Evolutionary conservation across 2,329 filamentous ascomycete genomes (phyloP), one percentile per base, ranked within the genome.

Genomic region (Penicillium vulpinum): DNA sequence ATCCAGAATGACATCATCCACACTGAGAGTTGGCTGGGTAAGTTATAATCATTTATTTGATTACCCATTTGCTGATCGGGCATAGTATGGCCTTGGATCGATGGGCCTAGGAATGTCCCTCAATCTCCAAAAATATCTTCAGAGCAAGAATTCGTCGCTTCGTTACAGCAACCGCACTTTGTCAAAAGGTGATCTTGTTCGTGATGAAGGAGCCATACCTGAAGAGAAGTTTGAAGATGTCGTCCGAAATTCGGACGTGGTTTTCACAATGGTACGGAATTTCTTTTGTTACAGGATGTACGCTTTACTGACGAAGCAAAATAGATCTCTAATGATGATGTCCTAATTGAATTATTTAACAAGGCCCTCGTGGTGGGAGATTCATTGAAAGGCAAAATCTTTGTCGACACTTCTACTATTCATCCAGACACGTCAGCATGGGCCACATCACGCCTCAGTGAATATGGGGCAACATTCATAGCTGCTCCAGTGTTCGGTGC

Each of bases 371-470:
- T 73, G n/a, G 33, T 70, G 1, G 22, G 48, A 0, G 59, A 64
- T 18, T 48, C 31, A 52, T 59, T n/a, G 26, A 63, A 61, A 4
- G 69, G 67, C n/a, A 83, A 82, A 60, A 70, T 77, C 13, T 60
- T 82, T 9, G 70, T 80, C 18, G 81, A 83, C 56, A 81, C 80
- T 0, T 81, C 80, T 0, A 83, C 81, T 0, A 75, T 83, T 1
- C 78, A 81, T 51, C 80, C 81, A 0, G 66, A 73, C 7, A 79
- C 79, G 0, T 76, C 78, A 0, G 59, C 65, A 1, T 57, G 59
- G 6, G 67, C 72, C 0, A 57, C 73, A 1, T 46, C 54, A 0
- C 66, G 64, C 0, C 61, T 83, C 0, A 47, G 54, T 0, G 62
- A 57, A 5, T 61, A 56, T 11, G 70, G 70, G 0, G 76, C 71